Percentiles rank a stretch among this genome's conserved stretches.
Conservation (phyloP, 2,329 filamentous ascomycete genomes). For the Nigrograna mackinnonii region DNA sequence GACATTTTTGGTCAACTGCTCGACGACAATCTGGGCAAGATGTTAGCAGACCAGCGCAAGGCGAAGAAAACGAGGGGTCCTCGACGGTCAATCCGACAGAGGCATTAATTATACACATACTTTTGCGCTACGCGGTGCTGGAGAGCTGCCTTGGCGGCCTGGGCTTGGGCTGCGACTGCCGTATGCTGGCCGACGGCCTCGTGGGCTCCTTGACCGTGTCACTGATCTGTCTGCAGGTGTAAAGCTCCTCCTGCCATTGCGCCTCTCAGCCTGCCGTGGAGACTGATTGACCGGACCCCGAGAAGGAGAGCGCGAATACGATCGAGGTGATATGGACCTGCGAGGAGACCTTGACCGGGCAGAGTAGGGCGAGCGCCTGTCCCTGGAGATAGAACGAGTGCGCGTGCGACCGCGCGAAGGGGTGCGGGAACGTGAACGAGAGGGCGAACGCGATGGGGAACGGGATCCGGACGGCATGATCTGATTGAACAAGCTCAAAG, state of each 20-base stretch:
- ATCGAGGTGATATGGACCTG: constrained; percentile 43
- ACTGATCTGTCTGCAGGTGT: constrained; percentile 27
- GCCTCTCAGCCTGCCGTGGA: constrained; percentile 17
- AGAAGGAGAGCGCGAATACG: constrained; percentile 38
- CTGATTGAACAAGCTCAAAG: too few relatives aligned
- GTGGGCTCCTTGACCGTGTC: constrained; percentile 25
- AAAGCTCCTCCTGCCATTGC: constrained; percentile 41
- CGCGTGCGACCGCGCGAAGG: constrained; percentile 46
- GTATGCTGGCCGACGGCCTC: constrained; percentile 32
- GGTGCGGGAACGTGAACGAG: constrained; percentile 35
- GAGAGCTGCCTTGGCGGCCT: constrained; percentile 34
- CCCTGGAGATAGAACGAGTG: constrained; percentile 27
- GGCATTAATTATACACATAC: too few relatives aligned
- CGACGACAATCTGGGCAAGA: constrained; percentile 77
- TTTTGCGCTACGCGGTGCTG: constrained; percentile 43
- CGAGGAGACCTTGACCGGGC: constrained; percentile 32
- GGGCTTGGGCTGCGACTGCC: constrained; percentile 37
- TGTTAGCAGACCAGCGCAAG: too few relatives aligned
- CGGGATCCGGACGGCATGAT: constrained; percentile 22
- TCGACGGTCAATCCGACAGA: too few relatives aligned
- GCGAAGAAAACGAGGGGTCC: too few relatives aligned
- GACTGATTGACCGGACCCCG: constrained; percentile 28
- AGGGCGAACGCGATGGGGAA: constrained; percentile 24
- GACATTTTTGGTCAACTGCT: constrained; percentile 94
- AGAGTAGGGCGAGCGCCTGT: constrained; percentile 18